phyloP scores from a whole-genome alignment of 768 basidiomycete species.

The Crucibulum laeve region DNA sequence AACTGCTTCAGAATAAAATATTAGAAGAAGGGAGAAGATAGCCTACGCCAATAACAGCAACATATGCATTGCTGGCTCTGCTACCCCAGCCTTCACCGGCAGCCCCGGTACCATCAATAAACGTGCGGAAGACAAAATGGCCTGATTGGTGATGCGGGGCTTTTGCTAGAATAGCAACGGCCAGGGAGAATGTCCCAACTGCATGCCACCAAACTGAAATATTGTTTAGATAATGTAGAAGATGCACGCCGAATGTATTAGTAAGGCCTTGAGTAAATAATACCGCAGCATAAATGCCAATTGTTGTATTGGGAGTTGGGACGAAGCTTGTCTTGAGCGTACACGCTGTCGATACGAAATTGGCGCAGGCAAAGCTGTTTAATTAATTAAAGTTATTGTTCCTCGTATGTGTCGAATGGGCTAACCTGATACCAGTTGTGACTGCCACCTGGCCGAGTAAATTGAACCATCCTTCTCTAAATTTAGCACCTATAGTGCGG shows the following conservation, averaged over 20 bases:
- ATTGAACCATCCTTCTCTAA: conserved; percentile 60
- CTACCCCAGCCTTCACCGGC: conserved; percentile 56
- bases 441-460: conserved; percentile 73
- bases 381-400: neutral
- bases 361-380: conserved; percentile 60
- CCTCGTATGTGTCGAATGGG: neutral
- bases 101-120: conserved; percentile 64
- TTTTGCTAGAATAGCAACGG: conserved; percentile 65
- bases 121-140: conserved; percentile 65
- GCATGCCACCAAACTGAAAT: conserved; percentile 75
- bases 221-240: conserved; percentile 67
- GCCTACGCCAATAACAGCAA: conserved; percentile 58
- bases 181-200: conserved; percentile 60
- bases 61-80: conserved; percentile 66
- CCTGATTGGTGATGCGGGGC: conserved; percentile 69
- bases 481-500: neutral
- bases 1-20: neutral
- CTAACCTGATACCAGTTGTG: conserved; percentile 65
- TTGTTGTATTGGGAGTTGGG: conserved; percentile 52
- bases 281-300: conserved; percentile 70
- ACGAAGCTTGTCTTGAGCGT: conserved; percentile 58
- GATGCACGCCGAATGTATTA: conserved; percentile 70
- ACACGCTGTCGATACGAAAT: conserved; percentile 60
- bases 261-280: conserved; percentile 64
- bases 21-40: neutral